phyloP scores from a whole-genome alignment of 1,284 basidiomycete genomes.

The Ustilago shanxiensis region DNA sequence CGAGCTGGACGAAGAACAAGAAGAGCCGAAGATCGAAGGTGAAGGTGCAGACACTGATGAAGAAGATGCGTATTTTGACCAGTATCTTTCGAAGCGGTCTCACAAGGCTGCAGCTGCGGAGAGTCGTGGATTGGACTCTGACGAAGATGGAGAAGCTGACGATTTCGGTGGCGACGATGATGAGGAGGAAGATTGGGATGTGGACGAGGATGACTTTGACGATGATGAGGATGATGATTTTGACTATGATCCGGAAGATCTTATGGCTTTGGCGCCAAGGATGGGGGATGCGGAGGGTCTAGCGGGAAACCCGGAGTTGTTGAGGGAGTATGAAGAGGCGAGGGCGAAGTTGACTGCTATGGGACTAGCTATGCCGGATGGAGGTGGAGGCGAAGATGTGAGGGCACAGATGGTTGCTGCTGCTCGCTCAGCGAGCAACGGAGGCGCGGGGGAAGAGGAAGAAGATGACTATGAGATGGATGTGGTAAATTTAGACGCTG shows the following conservation, averaged over 20 bases:
- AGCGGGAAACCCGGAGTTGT: slow-evolving; percentile 52
- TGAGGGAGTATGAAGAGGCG: slow-evolving; percentile 64
- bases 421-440: slow-evolving; percentile 5
- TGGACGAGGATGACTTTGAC: slow-evolving; percentile 71
- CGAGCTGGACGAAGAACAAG: slow-evolving; percentile 71
- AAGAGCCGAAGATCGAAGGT: slow-evolving; percentile 46
- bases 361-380: slow-evolving; percentile 26
- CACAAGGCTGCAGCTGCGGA: slow-evolving; percentile 24
- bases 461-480: slow-evolving; percentile 50
- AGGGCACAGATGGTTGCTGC: slow-evolving; percentile 17
- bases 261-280: slow-evolving; percentile 56
- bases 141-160: slow-evolving; percentile 66
- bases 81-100: slow-evolving; percentile 34
- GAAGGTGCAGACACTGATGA: slow-evolving; percentile 68
- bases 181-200: slow-evolving; percentile 77
- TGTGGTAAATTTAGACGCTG: slow-evolving; percentile 51
- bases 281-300: slow-evolving; percentile 49
- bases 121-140: slow-evolving; percentile 74
- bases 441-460: slow-evolving; percentile 20
- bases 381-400: background rate
- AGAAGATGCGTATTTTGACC: slow-evolving; percentile 71
- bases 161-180: slow-evolving; percentile 65
- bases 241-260: slow-evolving; percentile 63
- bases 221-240: slow-evolving; percentile 60
- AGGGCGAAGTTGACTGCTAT: slow-evolving; percentile 49